Base-by-base conservation (phyloP, 805 yeast species). In the Candida pseudoglaebosa region DNA sequence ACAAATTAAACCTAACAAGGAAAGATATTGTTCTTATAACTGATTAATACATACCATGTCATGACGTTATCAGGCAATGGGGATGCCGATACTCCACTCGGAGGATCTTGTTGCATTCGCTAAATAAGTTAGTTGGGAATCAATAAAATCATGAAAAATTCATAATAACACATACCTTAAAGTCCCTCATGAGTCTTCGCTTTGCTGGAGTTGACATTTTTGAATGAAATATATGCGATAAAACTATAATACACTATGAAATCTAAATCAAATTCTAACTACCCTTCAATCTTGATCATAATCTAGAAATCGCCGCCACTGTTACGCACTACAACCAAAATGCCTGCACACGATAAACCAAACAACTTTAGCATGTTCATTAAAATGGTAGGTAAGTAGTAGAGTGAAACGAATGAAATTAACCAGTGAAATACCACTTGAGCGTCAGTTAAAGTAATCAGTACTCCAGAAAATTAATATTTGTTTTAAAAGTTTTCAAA, bases 101-200 rank as follows among this genome's bases (percentile, higher is more conserved):
- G 96, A 9, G 98, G 93, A 62, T 93, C 99, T 68, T 84, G 93
- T 63, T 93, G 96, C 83, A 93, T 90, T 52, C 98, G 82, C 82
- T 80, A 43, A 19, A 15, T 2, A 12, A 8, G 44, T 40, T 40
- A 43, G 47, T 37, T 28, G 24, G 14, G 22, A 13, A 10, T n/a
- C 2, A 15, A n/a, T n/a, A n/a, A n/a, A n/a, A n/a, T n/a, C n/a
- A n/a, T n/a, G n/a, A n/a, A n/a, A n/a, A n/a, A n/a, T n/a, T n/a
- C n/a, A n/a, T n/a, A 15, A 5, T 26, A 22, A 9, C 17, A 61
- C 84, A 34, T 65, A 82, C 85, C 63, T 89, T 90, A 67, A 93
- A 88, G 66, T 93, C 99, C 63, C 99, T 85, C 98, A 93, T 93
- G 54, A 93, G 79, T 70, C 99, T 81, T 79, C 96, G 84, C 62